phyloP scores from a whole-genome alignment of 805 yeast genomes.

The Ogataea chonburiensis region DNA sequence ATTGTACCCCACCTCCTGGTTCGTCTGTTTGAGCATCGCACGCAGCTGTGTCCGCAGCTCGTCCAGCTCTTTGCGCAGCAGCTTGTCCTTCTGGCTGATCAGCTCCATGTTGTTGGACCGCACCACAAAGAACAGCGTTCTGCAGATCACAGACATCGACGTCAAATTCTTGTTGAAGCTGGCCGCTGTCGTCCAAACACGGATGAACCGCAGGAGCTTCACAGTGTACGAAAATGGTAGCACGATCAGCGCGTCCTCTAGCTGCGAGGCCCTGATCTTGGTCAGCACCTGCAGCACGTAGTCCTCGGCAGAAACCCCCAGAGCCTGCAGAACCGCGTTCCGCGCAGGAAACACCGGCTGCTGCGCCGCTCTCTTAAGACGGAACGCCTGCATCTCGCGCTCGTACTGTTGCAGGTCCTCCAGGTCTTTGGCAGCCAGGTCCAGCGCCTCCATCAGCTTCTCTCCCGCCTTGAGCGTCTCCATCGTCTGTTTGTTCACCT shows the following conservation, averaged over 20 bases:
- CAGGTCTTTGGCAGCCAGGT: slow-evolving; percentile 72
- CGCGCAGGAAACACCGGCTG: slow-evolving; percentile 61
- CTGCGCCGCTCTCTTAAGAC: slow-evolving; percentile 43
- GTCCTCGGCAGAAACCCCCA: slow-evolving; percentile 67
- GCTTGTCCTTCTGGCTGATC: slow-evolving; percentile 62
- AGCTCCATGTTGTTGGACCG: slow-evolving; percentile 77
- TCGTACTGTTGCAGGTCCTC: slow-evolving; percentile 53
- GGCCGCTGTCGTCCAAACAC: slow-evolving; percentile 61
- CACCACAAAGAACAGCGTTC: slow-evolving; percentile 72
- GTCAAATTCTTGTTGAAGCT: slow-evolving; percentile 42
- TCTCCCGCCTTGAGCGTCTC: slow-evolving; percentile 96
- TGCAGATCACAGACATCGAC: slow-evolving; percentile 64
- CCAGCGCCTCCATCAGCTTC: slow-evolving; percentile 86
- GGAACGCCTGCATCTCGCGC: slow-evolving; percentile 35
- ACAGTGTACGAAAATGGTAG: slow-evolving; percentile 84
- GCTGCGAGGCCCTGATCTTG: slow-evolving; percentile 76
- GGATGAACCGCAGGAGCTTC: slow-evolving; percentile 68
- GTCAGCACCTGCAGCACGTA: slow-evolving; percentile 72
- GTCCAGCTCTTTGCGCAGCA: slow-evolving; percentile 61
- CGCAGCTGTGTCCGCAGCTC: slow-evolving; percentile 65
- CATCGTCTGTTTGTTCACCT: slow-evolving; percentile 77
- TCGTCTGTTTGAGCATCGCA: slow-evolving; percentile 47
- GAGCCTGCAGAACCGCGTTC: slow-evolving; percentile 72
- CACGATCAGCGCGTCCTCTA: slow-evolving; percentile 90
- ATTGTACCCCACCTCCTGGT: slow-evolving; percentile 74